Conservation (phyloP, 1,139 yeast genomes). For the Geotrichum klebahnii region DNA sequence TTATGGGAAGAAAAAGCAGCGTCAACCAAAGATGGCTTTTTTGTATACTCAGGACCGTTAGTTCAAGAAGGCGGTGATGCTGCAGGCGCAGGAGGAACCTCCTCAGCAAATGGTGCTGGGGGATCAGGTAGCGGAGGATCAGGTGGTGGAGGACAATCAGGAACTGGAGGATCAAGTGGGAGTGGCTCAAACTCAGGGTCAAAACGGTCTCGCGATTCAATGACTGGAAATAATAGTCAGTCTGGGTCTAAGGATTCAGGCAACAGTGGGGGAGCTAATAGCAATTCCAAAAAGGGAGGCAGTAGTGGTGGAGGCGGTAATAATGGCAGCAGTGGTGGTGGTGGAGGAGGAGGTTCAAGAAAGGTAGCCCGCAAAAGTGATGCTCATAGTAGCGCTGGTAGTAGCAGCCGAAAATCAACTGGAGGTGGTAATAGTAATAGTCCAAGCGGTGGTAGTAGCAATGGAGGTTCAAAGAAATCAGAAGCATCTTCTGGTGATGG, state of each 20-base stretch:
- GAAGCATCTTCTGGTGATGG: not conserved
- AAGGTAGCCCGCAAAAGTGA: conserved; percentile 20
- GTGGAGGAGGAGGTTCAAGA: conserved; percentile 16
- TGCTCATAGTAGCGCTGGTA: conserved; percentile 11
- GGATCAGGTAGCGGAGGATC: not conserved
- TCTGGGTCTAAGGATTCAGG: not conserved
- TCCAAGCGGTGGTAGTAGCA: not conserved
- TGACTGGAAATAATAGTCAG: conserved; percentile 1
- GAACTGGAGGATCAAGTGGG: not conserved
- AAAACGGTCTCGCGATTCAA: conserved; percentile 14
- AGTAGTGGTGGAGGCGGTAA: conserved; percentile 3
- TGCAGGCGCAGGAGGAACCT: conserved; percentile 31
- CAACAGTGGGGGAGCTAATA: not conserved
- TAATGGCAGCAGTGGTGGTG: conserved; percentile 10
- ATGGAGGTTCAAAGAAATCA: not conserved
- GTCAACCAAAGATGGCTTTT: conserved; percentile 90
- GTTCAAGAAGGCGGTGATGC: conserved; percentile 55
- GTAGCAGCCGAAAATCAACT: conserved; percentile 2
- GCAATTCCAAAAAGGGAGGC: not conserved
- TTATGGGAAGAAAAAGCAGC: conserved; percentile 92
- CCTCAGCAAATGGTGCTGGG: conserved; percentile 21
- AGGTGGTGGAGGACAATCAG: conserved; percentile 10
- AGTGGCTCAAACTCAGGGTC: conserved; percentile 7
- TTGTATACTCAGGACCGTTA: conserved; percentile 91
- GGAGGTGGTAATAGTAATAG: conserved; percentile 1